Evolutionary conservation across 2,329 filamentous ascomycete species (phyloP), one percentile per base, ranked within the genome.

Genomic region (Ophiostoma ips): DNA sequence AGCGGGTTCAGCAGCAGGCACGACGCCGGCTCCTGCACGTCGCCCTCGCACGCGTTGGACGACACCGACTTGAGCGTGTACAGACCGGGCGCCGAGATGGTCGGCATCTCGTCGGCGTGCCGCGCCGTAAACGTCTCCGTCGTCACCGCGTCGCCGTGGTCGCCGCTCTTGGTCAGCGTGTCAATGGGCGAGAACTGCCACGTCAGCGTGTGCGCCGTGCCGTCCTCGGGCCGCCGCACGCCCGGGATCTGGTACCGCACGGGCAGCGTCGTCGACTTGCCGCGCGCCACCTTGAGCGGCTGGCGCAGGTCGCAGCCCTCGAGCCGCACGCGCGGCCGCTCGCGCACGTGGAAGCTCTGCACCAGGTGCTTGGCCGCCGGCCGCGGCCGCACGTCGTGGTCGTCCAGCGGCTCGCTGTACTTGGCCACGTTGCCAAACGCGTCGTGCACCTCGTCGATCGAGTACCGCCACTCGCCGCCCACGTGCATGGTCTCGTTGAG

Each of bases 21-120:
- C n/a, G 89, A 92, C 2, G 90, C 86, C 28, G 92, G 92, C 63
- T 98, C 92, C 56, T 90, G 75, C 5, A 98, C 81, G 58, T 96
- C 89, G 43, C 92, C 92, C 33, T 79, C 72, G 61, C 92, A 98
- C 53, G 80, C 84, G 21, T 84, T 81, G 50, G 86, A 94, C 1
- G 81, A 79, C 8, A 96, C 77, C 13, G 84, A 79, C 55, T 80
- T 83, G 52, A 98, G 66, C 1, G 84, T 90, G 66, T 98, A 98
- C 24, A 95, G 75, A 45, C 94, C 92, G 28, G 87, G 79, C 33
- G 83, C 77, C 24, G 78, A 79, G 51, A 96, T 86, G 13, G 66
- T 68, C 2, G 87, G 83, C 52, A 73, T 72, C 50, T 87, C 77
- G 38, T 75, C 68, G 5, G 75, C 70, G 52, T 71, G 77, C 62